Conservation (phyloP, 306 rosid genomes). For the Trichosanthes cucumerina region DNA sequence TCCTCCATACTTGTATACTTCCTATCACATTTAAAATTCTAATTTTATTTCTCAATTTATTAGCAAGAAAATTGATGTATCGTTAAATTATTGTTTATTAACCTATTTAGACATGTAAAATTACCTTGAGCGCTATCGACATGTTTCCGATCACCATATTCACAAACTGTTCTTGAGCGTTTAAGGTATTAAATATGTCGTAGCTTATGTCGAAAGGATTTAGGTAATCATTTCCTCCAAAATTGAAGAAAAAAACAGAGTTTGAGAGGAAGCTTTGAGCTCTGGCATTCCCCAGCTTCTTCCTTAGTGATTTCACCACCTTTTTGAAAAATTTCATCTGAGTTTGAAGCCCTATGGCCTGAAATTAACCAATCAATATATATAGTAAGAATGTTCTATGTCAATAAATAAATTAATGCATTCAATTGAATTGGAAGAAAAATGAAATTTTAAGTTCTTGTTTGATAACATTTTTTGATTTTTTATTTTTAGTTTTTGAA, state of each 20-base stretch:
- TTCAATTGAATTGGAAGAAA: neutral
- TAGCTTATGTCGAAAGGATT: neutral
- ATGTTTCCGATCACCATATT: constrained; percentile 33
- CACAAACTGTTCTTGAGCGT: constrained; percentile 17
- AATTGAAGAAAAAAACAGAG: constrained; percentile 33
- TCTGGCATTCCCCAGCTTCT: constrained; percentile 22
- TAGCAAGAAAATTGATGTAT: no score
- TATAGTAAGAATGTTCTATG: no score
- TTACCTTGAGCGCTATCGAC: constrained; percentile 22
- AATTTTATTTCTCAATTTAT: neutral
- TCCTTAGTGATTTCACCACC: constrained; percentile 14
- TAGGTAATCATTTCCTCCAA: constrained; percentile 30
- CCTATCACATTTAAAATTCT: constrained; percentile 2
- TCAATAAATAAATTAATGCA: neutral
- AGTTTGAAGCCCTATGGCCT: constrained; percentile 30
- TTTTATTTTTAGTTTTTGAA: no score
- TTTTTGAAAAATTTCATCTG: constrained; percentile 31
- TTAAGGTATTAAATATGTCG: neutral
- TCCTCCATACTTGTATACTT: constrained; percentile 31
- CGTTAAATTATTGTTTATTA: neutral
- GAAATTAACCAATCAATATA: neutral
- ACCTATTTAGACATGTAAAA: neutral
- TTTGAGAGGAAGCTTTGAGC: constrained; percentile 21
- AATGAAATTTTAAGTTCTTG: no score
- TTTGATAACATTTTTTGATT: no score